phyloP scores from a whole-genome alignment of 2,329 filamentous ascomycete genomes.

The Diaporthe batatas region DNA sequence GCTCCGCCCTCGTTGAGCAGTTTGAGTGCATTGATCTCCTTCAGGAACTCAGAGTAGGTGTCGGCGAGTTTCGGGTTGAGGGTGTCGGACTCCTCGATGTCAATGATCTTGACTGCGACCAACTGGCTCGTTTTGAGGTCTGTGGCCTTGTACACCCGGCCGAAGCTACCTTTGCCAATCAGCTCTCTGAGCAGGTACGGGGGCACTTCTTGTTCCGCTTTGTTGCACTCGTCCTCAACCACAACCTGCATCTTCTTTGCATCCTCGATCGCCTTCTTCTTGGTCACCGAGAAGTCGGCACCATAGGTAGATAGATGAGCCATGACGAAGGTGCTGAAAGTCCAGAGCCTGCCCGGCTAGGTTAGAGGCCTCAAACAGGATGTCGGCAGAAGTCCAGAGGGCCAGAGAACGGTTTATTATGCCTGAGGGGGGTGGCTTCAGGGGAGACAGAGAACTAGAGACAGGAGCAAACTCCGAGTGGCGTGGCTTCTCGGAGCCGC shows the following conservation, averaged over 20 bases:
- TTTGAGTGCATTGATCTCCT: conserved; percentile 78
- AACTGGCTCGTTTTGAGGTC: conserved; percentile 62
- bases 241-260: conserved; percentile 77
- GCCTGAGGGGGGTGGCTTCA: not conserved
- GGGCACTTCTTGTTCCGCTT: conserved; percentile 71
- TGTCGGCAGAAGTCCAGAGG: not conserved
- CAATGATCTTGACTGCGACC: conserved; percentile 85
- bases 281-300: conserved; percentile 61
- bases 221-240: conserved; percentile 73
- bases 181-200: conserved; percentile 78
- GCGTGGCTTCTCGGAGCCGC: not conserved
- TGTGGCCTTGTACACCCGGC: conserved; percentile 78
- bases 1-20: conserved; percentile 80
- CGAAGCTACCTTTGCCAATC: conserved; percentile 82
- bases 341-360: not conserved
- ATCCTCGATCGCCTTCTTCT: conserved; percentile 75
- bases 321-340: conserved; percentile 48
- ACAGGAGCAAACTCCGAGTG: not conserved
- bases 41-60: conserved; percentile 77
- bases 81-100: conserved; percentile 83
- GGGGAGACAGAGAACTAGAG: not conserved
- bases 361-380: not conserved
- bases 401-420: not conserved
- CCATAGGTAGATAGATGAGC: conserved; percentile 58
- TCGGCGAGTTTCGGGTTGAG: conserved; percentile 74